Evolutionary conservation across 116 monocot genomes (phyloP), one percentile per base, ranked within the genome.

Genomic region (Dioscorea cayenensis): DNA sequence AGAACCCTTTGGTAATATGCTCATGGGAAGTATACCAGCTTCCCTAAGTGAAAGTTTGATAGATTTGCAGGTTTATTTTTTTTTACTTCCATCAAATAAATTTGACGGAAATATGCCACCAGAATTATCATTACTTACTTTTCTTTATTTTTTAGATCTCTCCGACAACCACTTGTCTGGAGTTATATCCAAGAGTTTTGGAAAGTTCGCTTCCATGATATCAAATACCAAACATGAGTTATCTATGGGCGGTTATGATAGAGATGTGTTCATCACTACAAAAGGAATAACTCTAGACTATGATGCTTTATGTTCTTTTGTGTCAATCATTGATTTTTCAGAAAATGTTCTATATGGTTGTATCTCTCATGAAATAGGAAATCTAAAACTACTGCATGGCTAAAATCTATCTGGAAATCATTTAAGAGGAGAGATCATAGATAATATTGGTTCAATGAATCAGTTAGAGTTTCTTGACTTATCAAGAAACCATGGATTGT

Each of bases 361-460:
- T 10, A 74, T 82, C 22, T 77, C 82, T 0, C 60, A 77, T n/a
- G 74, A 69, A 19, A 23, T 77, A 29, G 35, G 65, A 2, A 29
- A 36, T 35, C 77, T 77, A 6, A 7, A 0, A 4, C 73, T 66
- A 14, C 48, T 82, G 51, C 19, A 4, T 4, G 28, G 66, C 55
- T 36, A 77, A 36, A 76, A 77, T 35, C 35, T 82, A 5, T 76
- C 82, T 6, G 68, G 61, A 25, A 82, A 82, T 21, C 3, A 59
- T 60, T 14, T 77, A 6, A 66, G 59, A 7, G 65, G 82, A 32
- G 10, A 50, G 1, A 70, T 82, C 48, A 64, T 73, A 2, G 43
- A 23, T 2, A 69, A 28, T 35, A 73, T 81, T 3, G 72, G 69
- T 3, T 17, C 16, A 19, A 27, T 81, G 67, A 37, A 19, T 6